Evolutionary conservation across 768 basidiomycete species (phyloP), one percentile per base, ranked within the genome.

Genomic region (Auriscalpium vulgare): DNA sequence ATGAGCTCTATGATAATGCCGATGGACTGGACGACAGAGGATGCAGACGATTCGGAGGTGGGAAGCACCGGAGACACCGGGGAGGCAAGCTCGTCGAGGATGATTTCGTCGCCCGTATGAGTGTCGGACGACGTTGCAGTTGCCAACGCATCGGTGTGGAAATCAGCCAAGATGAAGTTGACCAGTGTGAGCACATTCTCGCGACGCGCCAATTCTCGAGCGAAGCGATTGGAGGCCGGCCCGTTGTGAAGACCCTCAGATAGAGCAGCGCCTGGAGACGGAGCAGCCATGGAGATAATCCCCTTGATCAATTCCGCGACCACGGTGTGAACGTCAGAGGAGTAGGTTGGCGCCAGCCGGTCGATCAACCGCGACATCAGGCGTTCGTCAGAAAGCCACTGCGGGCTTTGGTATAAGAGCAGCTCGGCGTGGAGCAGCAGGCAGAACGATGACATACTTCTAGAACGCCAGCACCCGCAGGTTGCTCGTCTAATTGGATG

Each of bases 1-100:
- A 97, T 97, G 43, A 97, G 79, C 68, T 98, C 95, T 61, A 95
- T 88, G 58, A 97, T 77, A 64, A 97, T 84, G 45, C 87, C 85
- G 62, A 95, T 88, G 10, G 91, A 86, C 60, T 93, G 84, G 29
- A 88, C 78, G 53, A 97, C 84, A 8, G 91, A 91, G 10, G 94
- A 97, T 1, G 80, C 78, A 8, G 81, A 71, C 61, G 64, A 84
- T 74, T 71, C 84, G 63, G 65, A 76, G 69, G 73, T 75, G 2
- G 62, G 76, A 73, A 47, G 78, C 71, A 16, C 67, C 68, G 62
- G 59, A 53, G 64, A 43, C 29, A 37, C 45, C 3, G 50, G 53
- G 40, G 36, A 35, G 23, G 50, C 57, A 11, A 63, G 57, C 49
- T 68, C 58, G 34, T 62, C 59, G 8, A n/a, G 7, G 11, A 11